Conservation (phyloP, 2,329 filamentous ascomycete genomes). For the Metarhizium anisopliae region DNA sequence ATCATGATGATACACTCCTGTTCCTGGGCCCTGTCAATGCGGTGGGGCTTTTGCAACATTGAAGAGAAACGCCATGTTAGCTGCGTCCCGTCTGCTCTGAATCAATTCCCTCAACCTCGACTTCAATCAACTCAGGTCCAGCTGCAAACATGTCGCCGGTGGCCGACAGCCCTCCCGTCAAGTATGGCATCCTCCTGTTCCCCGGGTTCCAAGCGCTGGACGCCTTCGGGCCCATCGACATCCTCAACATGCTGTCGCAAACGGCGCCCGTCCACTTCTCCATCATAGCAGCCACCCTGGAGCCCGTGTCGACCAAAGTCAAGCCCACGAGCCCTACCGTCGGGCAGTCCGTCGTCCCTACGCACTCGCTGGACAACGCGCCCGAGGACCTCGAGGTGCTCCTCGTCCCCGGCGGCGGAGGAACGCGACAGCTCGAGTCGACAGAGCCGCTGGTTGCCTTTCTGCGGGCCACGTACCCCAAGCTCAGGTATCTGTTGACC, state of each 20-base stretch:
- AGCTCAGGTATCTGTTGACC: conserved; percentile 38
- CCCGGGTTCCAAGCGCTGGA: conserved; percentile 28
- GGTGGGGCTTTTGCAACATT: too few relatives aligned
- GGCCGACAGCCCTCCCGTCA: conserved; percentile 6
- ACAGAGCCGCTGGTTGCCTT: conserved; percentile 24
- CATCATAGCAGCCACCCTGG: conserved; percentile 17
- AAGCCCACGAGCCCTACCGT: conserved; percentile 8
- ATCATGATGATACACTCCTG: too few relatives aligned
- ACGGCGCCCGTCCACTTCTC: conserved; percentile 14
- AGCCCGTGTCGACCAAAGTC: conserved; percentile 19
- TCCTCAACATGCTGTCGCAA: conserved; percentile 20
- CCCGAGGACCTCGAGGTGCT: conserved; percentile 27
- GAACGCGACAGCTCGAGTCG: conserved; percentile 16
- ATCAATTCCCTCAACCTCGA: neutral
- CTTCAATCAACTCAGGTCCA: neutral
- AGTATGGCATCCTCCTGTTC: conserved; percentile 25
- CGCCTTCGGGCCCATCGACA: conserved; percentile 30
- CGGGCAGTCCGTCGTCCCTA: conserved; percentile 23
- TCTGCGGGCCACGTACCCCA: conserved; percentile 23
- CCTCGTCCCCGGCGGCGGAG: conserved; percentile 29
- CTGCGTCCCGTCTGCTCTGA: neutral
- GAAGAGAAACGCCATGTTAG: too few relatives aligned
- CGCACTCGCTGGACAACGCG: conserved; percentile 18
- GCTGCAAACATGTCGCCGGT: neutral
- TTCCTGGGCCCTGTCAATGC: neutral